Evolutionary conservation across 306 rosid species (phyloP).

Genomic region (Rubus parviflorus): DNA sequence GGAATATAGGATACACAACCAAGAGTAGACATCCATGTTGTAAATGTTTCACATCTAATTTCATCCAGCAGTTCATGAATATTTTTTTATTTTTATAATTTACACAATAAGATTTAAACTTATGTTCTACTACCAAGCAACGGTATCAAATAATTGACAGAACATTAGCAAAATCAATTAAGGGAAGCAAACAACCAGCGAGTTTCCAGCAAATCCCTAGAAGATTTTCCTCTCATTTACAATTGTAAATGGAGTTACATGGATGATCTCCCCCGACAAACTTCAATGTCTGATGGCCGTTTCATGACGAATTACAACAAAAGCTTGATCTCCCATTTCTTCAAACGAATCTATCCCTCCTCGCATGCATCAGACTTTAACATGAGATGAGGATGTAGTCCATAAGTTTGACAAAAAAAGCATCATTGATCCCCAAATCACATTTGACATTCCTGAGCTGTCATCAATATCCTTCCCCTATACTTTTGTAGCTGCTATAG

Average conservation of each 20-base stretch:
- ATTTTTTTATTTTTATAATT: neutral
- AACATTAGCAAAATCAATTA: neutral
- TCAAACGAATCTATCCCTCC: neutral
- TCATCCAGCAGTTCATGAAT: neutral
- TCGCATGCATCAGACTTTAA: neutral
- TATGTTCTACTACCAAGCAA: neutral
- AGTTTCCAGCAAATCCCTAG: neutral
- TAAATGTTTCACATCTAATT: neutral
- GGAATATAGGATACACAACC: neutral
- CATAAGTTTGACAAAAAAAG: conserved; percentile 8
- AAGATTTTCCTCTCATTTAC: neutral
- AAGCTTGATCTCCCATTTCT: conserved; percentile 1
- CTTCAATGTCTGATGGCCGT: neutral
- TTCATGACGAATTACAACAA: neutral
- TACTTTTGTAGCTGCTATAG: conserved; percentile 37
- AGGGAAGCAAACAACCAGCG: neutral
- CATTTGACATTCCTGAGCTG: conserved; percentile 2
- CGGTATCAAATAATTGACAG: neutral
- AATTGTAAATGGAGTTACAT: neutral
- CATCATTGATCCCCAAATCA: conserved; percentile 18
- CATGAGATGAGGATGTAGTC: conserved; percentile 5
- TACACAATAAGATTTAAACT: neutral
- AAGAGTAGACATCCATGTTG: neutral
- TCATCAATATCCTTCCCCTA: conserved; percentile 29
- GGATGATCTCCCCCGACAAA: neutral